phyloP scores from a whole-genome alignment of 78 protist genomes.

The Acrasis kona region DNA sequence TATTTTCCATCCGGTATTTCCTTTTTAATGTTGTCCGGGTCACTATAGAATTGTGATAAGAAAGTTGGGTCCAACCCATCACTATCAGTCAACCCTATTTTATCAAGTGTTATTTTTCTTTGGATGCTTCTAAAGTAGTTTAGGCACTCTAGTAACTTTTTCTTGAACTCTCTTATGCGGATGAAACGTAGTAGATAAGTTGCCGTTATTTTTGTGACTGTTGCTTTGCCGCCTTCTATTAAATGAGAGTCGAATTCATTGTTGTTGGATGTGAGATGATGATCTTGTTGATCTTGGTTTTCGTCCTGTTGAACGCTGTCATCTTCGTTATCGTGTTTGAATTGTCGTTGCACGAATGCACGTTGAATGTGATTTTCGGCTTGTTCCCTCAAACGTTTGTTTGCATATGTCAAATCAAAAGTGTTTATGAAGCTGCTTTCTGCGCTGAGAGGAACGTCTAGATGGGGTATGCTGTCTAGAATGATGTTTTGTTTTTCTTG shows the following conservation, averaged over 20 bases:
- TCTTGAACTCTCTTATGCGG: slow-evolving; percentile 13
- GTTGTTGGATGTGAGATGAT: too few relatives aligned
- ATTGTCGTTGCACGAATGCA: too few relatives aligned
- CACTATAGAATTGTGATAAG: neutral
- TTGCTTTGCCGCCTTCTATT: neutral
- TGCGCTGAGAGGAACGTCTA: too few relatives aligned
- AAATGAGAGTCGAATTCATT: neutral
- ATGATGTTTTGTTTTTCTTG: too few relatives aligned
- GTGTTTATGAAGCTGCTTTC: too few relatives aligned
- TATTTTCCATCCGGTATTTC: neutral
- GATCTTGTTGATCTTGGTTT: too few relatives aligned
- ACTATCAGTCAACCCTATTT: slow-evolving; percentile 1
- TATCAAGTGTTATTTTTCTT: neutral
- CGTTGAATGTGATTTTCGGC: too few relatives aligned
- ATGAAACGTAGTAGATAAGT: slow-evolving; percentile 3
- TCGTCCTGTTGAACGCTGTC: too few relatives aligned
- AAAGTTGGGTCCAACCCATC: neutral
- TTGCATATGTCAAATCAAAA: too few relatives aligned
- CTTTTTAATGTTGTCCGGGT: neutral
- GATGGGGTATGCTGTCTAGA: too few relatives aligned
- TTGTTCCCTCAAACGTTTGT: too few relatives aligned
- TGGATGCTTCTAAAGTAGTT: neutral
- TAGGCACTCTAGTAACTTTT: neutral
- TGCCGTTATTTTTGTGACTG: slow-evolving; percentile 9
- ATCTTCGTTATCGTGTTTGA: too few relatives aligned